Conservation (phyloP, 257 asterid genomes). For the Knoxia roxburghii region DNA sequence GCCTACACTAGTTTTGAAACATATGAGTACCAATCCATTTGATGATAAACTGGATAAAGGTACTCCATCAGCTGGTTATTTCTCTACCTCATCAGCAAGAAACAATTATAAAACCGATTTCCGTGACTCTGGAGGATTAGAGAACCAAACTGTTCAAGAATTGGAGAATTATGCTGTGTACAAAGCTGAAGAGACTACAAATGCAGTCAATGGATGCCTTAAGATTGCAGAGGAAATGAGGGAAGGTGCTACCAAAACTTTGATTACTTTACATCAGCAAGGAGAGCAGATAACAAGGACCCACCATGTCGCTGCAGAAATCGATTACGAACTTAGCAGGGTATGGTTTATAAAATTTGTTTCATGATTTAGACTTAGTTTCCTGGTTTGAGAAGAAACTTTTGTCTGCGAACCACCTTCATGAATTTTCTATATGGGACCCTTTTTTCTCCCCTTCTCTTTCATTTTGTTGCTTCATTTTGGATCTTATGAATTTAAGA, state of each 20-base stretch:
- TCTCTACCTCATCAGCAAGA: conserved; percentile 37
- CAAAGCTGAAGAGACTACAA: conserved; percentile 83
- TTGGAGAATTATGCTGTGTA: conserved; percentile 67
- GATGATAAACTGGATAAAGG: conserved; percentile 47
- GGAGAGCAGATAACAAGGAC: conserved; percentile 91
- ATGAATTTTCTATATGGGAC: neutral
- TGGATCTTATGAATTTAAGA: neutral
- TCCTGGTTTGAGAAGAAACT: neutral
- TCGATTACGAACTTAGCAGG: conserved; percentile 87
- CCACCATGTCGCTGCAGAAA: conserved; percentile 79
- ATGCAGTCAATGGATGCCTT: conserved; percentile 58
- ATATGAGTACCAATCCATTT: conserved; percentile 51
- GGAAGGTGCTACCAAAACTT: conserved; percentile 78
- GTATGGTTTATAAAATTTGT: conserved; percentile 33
- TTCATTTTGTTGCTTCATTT: neutral
- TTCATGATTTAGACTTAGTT: neutral
- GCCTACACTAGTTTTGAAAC: conserved; percentile 36
- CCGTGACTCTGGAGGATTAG: conserved; percentile 65
- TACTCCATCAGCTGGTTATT: conserved; percentile 37
- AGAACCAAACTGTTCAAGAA: conserved; percentile 68
- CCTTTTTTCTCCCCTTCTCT: neutral
- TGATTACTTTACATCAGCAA: conserved; percentile 84
- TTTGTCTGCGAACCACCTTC: neutral
- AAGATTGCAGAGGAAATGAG: conserved; percentile 92
- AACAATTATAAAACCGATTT: conserved; percentile 64